Evolutionary conservation across 139 green algal species (phyloP), one percentile per base, ranked within the genome.

Genomic region (Dunaliella primolecta): DNA sequence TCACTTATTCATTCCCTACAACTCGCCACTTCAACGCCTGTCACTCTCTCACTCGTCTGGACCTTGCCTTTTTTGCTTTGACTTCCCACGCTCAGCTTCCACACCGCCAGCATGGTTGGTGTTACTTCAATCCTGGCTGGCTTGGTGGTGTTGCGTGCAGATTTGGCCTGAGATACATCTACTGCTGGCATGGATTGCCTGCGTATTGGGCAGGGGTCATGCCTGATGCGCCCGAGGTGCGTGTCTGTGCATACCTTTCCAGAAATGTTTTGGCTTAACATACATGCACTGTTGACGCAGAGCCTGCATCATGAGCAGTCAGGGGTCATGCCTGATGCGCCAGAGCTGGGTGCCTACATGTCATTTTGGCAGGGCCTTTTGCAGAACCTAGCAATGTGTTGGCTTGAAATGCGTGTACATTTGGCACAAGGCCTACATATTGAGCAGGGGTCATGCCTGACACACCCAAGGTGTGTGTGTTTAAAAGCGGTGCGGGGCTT

Each of bases 261-360:
- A n/a, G n/a, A n/a, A n/a, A n/a, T n/a, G n/a, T n/a, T 94, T 91
- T 55, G 90, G 86, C 36, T 85, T 98, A 46, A 36, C 90, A 0
- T 95, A 94, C 83, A 84, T 99, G 31, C 98, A 98, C 92, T 97
- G 94, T 88, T 99, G 96, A 96, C 96, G 98, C 84, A 94, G 93
- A 25, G 86, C 93, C 95, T 1, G 96, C 94, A 15, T 99, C 98
- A 89, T 99, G 96, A 96, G 93, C n/a, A n/a, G n/a, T n/a, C 90
- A 7, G 96, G 96, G 0, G 90, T 98, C 32, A 93, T 93, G 84
- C 93, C 93, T 25, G 85, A 87, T 70, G 24, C 85, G 55, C 36
- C 35, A 29, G 83, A 85, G 27, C 29, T 88, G 32, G 1, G 33
- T 31, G 64, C 24, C 2, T 30, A 3, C 11, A 35, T 32, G 55